A percentile compares a stretch with the other conserved stretches of the same genome.
phyloP scores from a whole-genome alignment of 768 basidiomycete species.

The Inosperma sp. region DNA sequence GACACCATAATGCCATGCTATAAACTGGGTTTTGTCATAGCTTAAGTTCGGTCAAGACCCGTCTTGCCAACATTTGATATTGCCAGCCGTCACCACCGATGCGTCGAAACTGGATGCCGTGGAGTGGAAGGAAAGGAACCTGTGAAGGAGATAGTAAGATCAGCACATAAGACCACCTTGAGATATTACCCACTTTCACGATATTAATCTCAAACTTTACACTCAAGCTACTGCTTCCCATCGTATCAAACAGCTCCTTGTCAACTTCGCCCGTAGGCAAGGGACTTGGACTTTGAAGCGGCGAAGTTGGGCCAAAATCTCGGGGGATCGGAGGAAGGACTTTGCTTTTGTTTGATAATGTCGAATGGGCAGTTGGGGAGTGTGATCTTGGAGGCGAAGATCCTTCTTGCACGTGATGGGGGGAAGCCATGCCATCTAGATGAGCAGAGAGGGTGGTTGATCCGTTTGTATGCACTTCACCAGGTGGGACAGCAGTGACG shows the following conservation, averaged over 20 bases:
- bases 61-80: slow-evolving; percentile 91
- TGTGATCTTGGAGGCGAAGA: slow-evolving; percentile 36
- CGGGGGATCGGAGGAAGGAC: slow-evolving; percentile 77
- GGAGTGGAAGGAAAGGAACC: slow-evolving; percentile 90
- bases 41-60: slow-evolving; percentile 85
- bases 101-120: slow-evolving; percentile 94
- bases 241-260: slow-evolving; percentile 63
- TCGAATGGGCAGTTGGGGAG: slow-evolving; percentile 22
- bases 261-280: slow-evolving; percentile 66
- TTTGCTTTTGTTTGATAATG: slow-evolving; percentile 56
- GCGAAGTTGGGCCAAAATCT: slow-evolving; percentile 45
- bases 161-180: neutral
- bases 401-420: slow-evolving; percentile 14
- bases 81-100: slow-evolving; percentile 92
- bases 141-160: slow-evolving; percentile 26
- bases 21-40: slow-evolving; percentile 40
- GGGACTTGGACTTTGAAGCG: slow-evolving; percentile 44
- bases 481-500: slow-evolving; percentile 30
- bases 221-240: slow-evolving; percentile 72
- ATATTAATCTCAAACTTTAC: slow-evolving; percentile 97
- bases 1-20: no score
- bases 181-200: slow-evolving; percentile 71
- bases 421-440: slow-evolving; percentile 12
- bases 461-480: slow-evolving; percentile 27
- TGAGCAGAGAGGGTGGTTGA: slow-evolving; percentile 10